These are phyloP conservation scores for Xylaria sp. DNA, from an alignment of 2,329 filamentous ascomycete species.

Conservation along the genomic window DNA sequence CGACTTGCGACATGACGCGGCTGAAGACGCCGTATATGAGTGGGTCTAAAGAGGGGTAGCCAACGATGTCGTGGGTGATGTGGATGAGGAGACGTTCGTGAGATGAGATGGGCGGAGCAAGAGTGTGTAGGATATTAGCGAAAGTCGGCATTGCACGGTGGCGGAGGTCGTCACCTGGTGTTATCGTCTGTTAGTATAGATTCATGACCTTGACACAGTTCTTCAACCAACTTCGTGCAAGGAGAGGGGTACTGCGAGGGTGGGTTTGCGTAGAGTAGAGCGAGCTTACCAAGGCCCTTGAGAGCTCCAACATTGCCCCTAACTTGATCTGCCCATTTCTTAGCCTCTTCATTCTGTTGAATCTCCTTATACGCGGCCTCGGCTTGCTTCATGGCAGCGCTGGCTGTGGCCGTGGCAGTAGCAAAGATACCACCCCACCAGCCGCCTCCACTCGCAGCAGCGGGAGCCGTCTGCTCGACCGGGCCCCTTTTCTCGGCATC, in stretches of 20 bases:
- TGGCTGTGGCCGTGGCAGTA: constrained; percentile 70
- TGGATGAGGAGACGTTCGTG: constrained; percentile 98
- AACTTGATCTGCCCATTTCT: constrained; percentile 95
- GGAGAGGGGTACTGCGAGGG: not conserved
- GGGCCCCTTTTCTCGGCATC: constrained; percentile 64
- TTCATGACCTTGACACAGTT: constrained; percentile 23
- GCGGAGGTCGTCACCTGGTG: constrained; percentile 82
- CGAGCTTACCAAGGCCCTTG: constrained; percentile 73
- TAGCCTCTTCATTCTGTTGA: constrained; percentile 94
- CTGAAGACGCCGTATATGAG: constrained; percentile 92
- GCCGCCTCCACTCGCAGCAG: constrained; percentile 66
- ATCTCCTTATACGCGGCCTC: constrained; percentile 95
- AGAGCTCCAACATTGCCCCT: constrained; percentile 86
- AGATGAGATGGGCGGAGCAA: constrained; percentile 94
- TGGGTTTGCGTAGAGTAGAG: not conserved
- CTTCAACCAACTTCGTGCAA: constrained; percentile 1
- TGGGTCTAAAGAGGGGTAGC: constrained; percentile 93
- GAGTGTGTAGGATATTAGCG: constrained; percentile 91
- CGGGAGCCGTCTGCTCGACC: constrained; percentile 54
- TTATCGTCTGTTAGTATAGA: constrained; percentile 18
- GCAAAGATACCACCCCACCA: constrained; percentile 92
- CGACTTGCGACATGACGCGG: constrained; percentile 98
- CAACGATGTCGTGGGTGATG: constrained; percentile 93
- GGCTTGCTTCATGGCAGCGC: constrained; percentile 87
- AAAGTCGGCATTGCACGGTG: constrained; percentile 92